A percentile compares a stretch with the other conserved stretches of the same genome.
Conservation (phyloP, 1,139 yeast species). For the Pneumocystis carinii region DNA sequence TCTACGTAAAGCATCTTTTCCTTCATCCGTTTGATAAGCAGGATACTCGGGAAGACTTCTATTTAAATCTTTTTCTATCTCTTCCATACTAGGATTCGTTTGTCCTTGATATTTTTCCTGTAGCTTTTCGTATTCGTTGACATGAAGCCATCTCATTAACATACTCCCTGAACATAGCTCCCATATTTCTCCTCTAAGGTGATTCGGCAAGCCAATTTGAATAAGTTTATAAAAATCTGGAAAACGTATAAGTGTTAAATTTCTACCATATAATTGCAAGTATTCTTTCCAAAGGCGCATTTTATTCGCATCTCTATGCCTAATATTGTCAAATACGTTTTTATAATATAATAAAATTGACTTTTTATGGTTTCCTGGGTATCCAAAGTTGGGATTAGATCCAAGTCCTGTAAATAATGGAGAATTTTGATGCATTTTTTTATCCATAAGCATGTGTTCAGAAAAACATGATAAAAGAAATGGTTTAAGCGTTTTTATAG, state of each 20-base stretch:
- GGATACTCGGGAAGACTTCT: constrained; percentile 91
- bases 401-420: constrained; percentile 58
- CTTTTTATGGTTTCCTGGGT: constrained; percentile 76
- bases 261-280: constrained; percentile 69
- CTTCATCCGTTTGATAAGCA: constrained; percentile 77
- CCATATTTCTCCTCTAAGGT: constrained; percentile 92
- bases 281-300: constrained; percentile 90
- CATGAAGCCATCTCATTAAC: constrained; percentile 51
- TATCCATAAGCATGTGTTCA: constrained; percentile 37
- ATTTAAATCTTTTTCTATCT: constrained; percentile 88
- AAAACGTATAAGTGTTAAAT: constrained; percentile 57
- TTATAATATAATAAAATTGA: not conserved
- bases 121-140: constrained; percentile 42
- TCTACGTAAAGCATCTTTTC: constrained; percentile 67
- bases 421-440: constrained; percentile 8
- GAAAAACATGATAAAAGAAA: constrained; percentile 68
- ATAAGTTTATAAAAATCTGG: constrained; percentile 68
- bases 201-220: constrained; percentile 82
- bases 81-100: constrained; percentile 75
- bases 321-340: not conserved
- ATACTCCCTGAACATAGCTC: constrained; percentile 81
- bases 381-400: constrained; percentile 44
- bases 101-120: constrained; percentile 47
- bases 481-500: constrained; percentile 44
- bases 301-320: constrained; percentile 62